A percentile compares a stretch with the other conserved stretches of the same genome.
Evolutionary conservation across 805 yeast genomes (phyloP).

Genomic region (Wickerhamomyces canadensis): DNA sequence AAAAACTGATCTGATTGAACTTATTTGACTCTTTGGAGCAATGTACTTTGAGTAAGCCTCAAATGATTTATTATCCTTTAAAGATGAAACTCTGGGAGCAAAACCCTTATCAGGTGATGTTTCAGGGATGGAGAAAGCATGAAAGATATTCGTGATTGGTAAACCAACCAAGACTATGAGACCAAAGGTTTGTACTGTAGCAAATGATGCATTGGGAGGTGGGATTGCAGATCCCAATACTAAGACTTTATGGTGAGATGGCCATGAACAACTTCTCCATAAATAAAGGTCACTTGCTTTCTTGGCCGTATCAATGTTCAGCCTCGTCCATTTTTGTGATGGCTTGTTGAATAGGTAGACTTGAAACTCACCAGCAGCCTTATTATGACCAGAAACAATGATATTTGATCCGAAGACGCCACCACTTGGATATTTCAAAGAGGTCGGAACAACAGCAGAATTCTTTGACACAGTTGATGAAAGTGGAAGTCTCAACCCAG

Average conservation of each 20-base stretch:
- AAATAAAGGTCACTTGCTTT: conserved; percentile 42
- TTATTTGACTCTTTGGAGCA: conserved; percentile 63
- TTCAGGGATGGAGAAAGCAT: conserved; percentile 13
- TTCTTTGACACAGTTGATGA: conserved; percentile 16
- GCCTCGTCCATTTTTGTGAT: conserved; percentile 57
- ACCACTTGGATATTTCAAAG: conserved; percentile 50
- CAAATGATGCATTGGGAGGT: conserved; percentile 20
- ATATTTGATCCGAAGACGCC: conserved; percentile 64
- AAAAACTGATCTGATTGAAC: conserved; percentile 63
- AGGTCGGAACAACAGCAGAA: conserved; percentile 36
- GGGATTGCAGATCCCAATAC: conserved; percentile 42
- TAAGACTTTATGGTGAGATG: conserved; percentile 67
- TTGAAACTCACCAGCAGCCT: conserved; percentile 36
- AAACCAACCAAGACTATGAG: conserved; percentile 44
- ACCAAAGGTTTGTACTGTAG: conserved; percentile 38
- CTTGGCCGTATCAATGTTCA: conserved; percentile 47
- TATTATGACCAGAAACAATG: conserved; percentile 54
- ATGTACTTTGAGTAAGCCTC: conserved; percentile 71
- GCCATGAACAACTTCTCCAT: conserved; percentile 71
- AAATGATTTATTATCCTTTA: conserved; percentile 31
- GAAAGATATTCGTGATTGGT: conserved; percentile 45
- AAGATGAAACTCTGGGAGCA: conserved; percentile 2
- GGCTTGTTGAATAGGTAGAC: conserved; percentile 48
- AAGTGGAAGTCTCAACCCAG: conserved; percentile 26
- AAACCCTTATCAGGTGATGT: conserved; percentile 15